phyloP scores from a whole-genome alignment of 805 yeast genomes.

The Wickerhamomyces mucosus region DNA sequence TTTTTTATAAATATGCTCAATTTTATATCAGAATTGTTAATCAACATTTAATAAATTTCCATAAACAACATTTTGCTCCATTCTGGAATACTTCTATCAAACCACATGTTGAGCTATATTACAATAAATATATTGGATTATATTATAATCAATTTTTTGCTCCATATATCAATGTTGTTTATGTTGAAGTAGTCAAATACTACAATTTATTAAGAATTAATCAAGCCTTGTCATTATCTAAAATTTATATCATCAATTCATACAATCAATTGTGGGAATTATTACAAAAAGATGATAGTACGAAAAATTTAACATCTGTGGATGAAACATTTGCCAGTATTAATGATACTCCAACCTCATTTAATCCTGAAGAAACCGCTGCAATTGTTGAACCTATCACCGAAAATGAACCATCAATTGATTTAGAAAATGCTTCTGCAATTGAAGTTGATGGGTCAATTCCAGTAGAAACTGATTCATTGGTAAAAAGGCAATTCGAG shows the following conservation, averaged over 20 bases:
- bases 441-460: conserved; percentile 1
- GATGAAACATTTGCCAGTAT: conserved; percentile 3
- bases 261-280: conserved; percentile 10
- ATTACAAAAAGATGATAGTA: conserved; percentile 5
- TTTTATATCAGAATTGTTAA: conserved; percentile 1
- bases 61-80: not conserved
- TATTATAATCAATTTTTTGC: not conserved
- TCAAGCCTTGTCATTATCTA: conserved; percentile 12
- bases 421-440: no score
- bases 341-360: conserved; percentile 1
- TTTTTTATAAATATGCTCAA: conserved; percentile 1
- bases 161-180: conserved; percentile 2
- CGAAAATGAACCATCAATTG: no score
- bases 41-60: not conserved
- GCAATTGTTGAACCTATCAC: not conserved
- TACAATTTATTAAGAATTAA: conserved; percentile 12
- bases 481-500: conserved; percentile 1
- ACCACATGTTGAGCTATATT: not conserved
- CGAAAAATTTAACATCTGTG: not conserved
- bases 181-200: conserved; percentile 4
- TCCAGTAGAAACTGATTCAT: not conserved
- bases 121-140: not conserved
- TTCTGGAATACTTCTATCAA: not conserved
- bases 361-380: not conserved
- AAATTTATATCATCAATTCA: conserved; percentile 8